phyloP scores from a whole-genome alignment of 1,139 yeast species.

The Blastobotrys arbuscula region DNA sequence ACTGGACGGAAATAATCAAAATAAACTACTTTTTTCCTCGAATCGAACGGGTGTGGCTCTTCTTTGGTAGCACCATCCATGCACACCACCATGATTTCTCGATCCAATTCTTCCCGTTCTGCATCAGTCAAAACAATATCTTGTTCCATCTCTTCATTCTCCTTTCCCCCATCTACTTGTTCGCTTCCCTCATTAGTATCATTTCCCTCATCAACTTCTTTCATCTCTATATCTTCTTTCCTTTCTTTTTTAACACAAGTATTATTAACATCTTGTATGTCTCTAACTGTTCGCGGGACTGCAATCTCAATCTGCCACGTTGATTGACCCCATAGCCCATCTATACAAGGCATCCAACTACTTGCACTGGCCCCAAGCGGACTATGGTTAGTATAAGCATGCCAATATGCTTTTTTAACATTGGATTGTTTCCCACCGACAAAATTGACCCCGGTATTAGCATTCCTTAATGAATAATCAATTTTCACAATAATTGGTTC shows the following conservation, averaged over 20 bases:
- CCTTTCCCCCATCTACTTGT: slow-evolving; percentile 26
- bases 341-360: slow-evolving; percentile 96
- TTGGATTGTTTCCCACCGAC: slow-evolving; percentile 45
- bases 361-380: slow-evolving; percentile 79
- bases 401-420: slow-evolving; percentile 53
- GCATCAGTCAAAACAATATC: slow-evolving; percentile 30
- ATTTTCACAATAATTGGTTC: slow-evolving; percentile 68
- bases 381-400: slow-evolving; percentile 77
- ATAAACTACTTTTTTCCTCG: slow-evolving; percentile 66
- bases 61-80: slow-evolving; percentile 60
- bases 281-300: slow-evolving; percentile 74
- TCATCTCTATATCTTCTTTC: neutral
- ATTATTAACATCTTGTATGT: slow-evolving; percentile 36
- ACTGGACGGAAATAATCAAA: slow-evolving; percentile 84
- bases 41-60: slow-evolving; percentile 47
- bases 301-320: slow-evolving; percentile 89
- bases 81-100: slow-evolving; percentile 66
- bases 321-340: slow-evolving; percentile 79
- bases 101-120: slow-evolving; percentile 42
- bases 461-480: slow-evolving; percentile 59
- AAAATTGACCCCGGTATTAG: slow-evolving; percentile 72
- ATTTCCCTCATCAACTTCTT: neutral
- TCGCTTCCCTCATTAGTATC: neutral
- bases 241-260: neutral
- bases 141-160: slow-evolving; percentile 7